Percentiles rank a stretch among this genome's conserved stretches.
Evolutionary conservation across 1,284 basidiomycete genomes (phyloP).

Genomic region (Volvariella volvacea): DNA sequence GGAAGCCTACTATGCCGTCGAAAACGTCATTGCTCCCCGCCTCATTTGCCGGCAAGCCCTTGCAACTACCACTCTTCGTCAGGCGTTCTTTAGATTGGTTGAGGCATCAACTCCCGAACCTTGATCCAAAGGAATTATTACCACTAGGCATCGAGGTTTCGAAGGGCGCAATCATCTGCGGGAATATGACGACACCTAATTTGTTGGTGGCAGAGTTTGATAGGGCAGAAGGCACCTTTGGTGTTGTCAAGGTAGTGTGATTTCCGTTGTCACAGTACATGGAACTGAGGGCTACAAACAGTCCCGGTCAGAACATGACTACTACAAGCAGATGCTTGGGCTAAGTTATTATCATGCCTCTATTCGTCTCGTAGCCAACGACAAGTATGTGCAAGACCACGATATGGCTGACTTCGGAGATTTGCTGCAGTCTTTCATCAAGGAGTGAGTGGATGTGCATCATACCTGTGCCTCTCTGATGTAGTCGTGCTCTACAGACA

Average conservation of each 20-base stretch:
- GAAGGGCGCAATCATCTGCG: constrained; percentile 75
- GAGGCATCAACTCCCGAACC: constrained; percentile 53
- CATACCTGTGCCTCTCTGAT: not conserved
- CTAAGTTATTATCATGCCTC: constrained; percentile 63
- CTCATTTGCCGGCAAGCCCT: constrained; percentile 21
- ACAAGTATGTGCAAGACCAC: constrained; percentile 56
- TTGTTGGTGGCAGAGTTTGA: constrained; percentile 77
- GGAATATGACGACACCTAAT: constrained; percentile 79
- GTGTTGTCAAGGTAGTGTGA: constrained; percentile 59
- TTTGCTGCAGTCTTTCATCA: constrained; percentile 51
- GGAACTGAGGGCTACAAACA: constrained; percentile 20
- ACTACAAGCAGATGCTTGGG: constrained; percentile 73
- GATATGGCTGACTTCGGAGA: constrained; percentile 59
- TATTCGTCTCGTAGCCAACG: constrained; percentile 71
- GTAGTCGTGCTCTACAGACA: constrained; percentile 3
- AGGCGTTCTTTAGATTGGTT: constrained; percentile 42
- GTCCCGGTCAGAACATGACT: constrained; percentile 74
- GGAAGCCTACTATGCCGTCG: constrained; percentile 11
- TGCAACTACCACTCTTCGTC: constrained; percentile 40
- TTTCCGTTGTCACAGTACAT: constrained; percentile 1
- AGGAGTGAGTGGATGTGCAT: constrained; percentile 34
- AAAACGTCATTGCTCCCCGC: constrained; percentile 21
- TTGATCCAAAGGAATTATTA: constrained; percentile 73
- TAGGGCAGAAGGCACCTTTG: constrained; percentile 68
- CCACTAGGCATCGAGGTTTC: constrained; percentile 72